A percentile compares a stretch with the other conserved stretches of the same genome.
phyloP scores from a whole-genome alignment of 768 basidiomycete species.

The Piloderma croceum region DNA sequence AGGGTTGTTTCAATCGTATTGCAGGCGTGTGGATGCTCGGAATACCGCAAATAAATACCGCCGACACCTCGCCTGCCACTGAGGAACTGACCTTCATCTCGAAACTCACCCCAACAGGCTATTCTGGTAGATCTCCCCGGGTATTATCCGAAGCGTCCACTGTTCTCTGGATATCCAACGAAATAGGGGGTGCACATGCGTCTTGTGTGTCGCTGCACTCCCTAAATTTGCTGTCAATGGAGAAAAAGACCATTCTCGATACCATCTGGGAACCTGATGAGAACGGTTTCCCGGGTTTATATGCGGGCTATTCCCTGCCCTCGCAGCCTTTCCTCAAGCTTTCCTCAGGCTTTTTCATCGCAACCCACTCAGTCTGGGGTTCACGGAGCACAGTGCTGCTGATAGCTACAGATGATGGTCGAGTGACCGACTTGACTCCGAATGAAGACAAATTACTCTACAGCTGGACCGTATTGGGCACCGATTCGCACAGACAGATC shows the following conservation, averaged over 20 bases:
- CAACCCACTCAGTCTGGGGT: slow-evolving; percentile 49
- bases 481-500: slow-evolving; percentile 37
- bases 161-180: slow-evolving; percentile 51
- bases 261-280: slow-evolving; percentile 33
- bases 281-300: slow-evolving; percentile 58
- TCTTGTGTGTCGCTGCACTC: slow-evolving; percentile 48
- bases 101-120: slow-evolving; percentile 38
- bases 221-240: slow-evolving; percentile 29
- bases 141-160: slow-evolving; percentile 25
- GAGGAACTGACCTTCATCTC: slow-evolving; percentile 7
- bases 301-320: slow-evolving; percentile 44
- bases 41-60: slow-evolving; percentile 16
- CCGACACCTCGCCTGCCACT: slow-evolving; percentile 4
- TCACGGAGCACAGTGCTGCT: slow-evolving; percentile 47
- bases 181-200: slow-evolving; percentile 54
- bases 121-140: slow-evolving; percentile 59
- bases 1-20: slow-evolving; percentile 55
- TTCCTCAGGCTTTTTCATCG: slow-evolving; percentile 22
- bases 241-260: slow-evolving; percentile 32
- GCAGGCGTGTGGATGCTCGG: slow-evolving; percentile 50
- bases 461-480: slow-evolving; percentile 52
- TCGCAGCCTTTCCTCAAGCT: slow-evolving; percentile 34
- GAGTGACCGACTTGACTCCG: slow-evolving; percentile 40
- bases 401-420: slow-evolving; percentile 37
- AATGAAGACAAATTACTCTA: slow-evolving; percentile 27